Evolutionary conservation across 108 stramenopile species (phyloP), one percentile per base, ranked within the genome.

Genomic region (Pelagomonas calceolata): DNA sequence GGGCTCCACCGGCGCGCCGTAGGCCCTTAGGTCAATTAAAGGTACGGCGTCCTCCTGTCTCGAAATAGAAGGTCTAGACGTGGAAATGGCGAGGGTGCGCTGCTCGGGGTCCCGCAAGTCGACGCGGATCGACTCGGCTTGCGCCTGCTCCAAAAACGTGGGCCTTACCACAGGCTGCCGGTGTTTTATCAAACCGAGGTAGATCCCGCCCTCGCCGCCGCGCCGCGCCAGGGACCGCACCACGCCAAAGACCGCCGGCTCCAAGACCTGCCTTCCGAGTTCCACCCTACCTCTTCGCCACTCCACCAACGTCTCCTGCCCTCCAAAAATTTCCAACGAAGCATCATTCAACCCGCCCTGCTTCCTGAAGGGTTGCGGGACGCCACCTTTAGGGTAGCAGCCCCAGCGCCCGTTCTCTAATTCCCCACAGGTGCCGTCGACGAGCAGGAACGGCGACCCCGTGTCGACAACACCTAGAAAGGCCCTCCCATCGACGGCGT

Each of bases 101-200:
- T 43, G 9, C 9, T 12, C 9, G 9, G 39, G 9, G 39, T 43
- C 39, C 9, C 12, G 9, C 9, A 43, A 12, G 39, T 43, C 39
- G 39, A 43, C 5, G 39, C 39, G 39, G 39, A 43, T 5, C 4
- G 7, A 14, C 32, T 31, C 7, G 10, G 33, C 37, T 12, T 68
- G 32, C 37, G 67, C 33, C 67, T 68, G 67, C 67, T 34, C 67
- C 16, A 68, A 26, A 26, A 68, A 68, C 67, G 67, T 68, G 5
- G 67, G 67, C 37, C 67, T 10, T 17, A 68, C 34, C 32, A 26
- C 4, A 4, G 31, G 21, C 26, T 31, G 31, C 26, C 33, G 31
- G 67, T 68, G 30, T 32, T 68, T 68, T 9, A 68, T 32, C 37
- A 68, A 32, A 9, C 67, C 67, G 16, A 68, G 37, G 67, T 33